Base-by-base conservation (phyloP, 345 rosid species). In the Aquilaria malaccensis region DNA sequence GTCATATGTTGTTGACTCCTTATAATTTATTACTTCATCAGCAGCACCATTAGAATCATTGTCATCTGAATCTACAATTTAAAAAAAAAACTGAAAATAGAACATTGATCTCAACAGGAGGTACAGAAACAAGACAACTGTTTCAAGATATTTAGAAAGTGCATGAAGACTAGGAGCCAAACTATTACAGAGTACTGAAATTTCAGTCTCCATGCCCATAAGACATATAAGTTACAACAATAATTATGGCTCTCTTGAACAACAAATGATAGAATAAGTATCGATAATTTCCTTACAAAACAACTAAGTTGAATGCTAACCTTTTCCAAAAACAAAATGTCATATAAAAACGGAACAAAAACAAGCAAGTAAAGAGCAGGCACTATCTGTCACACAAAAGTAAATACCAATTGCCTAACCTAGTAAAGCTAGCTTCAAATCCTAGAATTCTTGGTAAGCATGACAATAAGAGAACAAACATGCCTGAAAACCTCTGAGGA, bases 1-100 rank as follows among this genome's bases (percentile, higher is more conserved):
- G 50, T 86, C 71, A 58, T 84, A 86, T 3, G 58, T 33, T 2
- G 85, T 74, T 2, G 80, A 74, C 66, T 84, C 83, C 58, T 72
- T 79, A 66, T 67, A 66, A 60, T 67, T 52, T 29, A 69, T 13
- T 64, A 70, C 68, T 66, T 78, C 82, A 1, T 72, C 37, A 37
- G 59, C 77, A 45, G 33, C 65, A 55, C 61, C 73, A 10, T 51
- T 51, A 30, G 65, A 62, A 13, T 71, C 72, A 65, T 59, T 73
- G 9, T 65, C 72, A 2, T 75, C 52, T 62, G 70, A 68, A 49
- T 74, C 85, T 63, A 37, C 83, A 73, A 46, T 47, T 37, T 0
- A 37, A 37, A 37, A 37, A 9, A 37, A 37, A 37, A 37, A 22
- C 22, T 22, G 22, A 22, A 37, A 37, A 37, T 1, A 37, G 7